phyloP scores from a whole-genome alignment of 768 basidiomycete genomes.

The Strobilomyces confusus region DNA sequence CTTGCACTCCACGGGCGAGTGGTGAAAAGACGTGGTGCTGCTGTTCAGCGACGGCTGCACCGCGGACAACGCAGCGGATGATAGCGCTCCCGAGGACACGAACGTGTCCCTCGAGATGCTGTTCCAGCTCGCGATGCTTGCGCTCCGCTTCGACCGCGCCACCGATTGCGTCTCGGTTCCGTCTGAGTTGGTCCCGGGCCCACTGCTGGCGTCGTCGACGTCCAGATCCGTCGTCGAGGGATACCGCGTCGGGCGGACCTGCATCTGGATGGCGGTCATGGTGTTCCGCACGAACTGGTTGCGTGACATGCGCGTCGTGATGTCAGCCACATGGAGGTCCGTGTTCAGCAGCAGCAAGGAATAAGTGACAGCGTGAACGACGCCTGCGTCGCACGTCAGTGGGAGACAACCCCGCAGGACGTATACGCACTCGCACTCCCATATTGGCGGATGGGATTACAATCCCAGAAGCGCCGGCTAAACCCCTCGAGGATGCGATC shows the following conservation, averaged over 20 bases:
- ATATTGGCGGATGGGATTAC: constrained; percentile 78
- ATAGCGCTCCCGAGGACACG: constrained; percentile 35
- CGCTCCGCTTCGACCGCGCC: constrained; percentile 68
- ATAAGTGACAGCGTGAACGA: constrained; percentile 94
- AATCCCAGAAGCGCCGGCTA: constrained; percentile 86
- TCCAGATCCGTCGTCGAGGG: constrained; percentile 61
- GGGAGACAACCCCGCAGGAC: background rate
- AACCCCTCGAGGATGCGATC: constrained; percentile 95
- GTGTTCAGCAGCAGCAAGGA: constrained; percentile 94
- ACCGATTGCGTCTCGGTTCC: constrained; percentile 45
- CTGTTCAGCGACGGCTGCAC: constrained; percentile 45
- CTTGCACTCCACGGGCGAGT: constrained; percentile 42
- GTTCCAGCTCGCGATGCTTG: constrained; percentile 82
- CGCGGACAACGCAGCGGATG: constrained; percentile 33
- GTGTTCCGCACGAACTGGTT: constrained; percentile 92
- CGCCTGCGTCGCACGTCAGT: constrained; percentile 43
- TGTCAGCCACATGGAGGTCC: constrained; percentile 93
- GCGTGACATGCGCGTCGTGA: constrained; percentile 85
- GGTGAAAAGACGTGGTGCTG: constrained; percentile 62
- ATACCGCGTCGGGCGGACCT: constrained; percentile 54
- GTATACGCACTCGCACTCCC: constrained; percentile 72
- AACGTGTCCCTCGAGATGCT: constrained; percentile 65
- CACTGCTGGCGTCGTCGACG: constrained; percentile 62
- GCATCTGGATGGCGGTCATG: constrained; percentile 77
- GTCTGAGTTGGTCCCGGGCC: constrained; percentile 53